Base-by-base conservation (phyloP, 1,284 basidiomycete species). In the Entoloma clypeatum region DNA sequence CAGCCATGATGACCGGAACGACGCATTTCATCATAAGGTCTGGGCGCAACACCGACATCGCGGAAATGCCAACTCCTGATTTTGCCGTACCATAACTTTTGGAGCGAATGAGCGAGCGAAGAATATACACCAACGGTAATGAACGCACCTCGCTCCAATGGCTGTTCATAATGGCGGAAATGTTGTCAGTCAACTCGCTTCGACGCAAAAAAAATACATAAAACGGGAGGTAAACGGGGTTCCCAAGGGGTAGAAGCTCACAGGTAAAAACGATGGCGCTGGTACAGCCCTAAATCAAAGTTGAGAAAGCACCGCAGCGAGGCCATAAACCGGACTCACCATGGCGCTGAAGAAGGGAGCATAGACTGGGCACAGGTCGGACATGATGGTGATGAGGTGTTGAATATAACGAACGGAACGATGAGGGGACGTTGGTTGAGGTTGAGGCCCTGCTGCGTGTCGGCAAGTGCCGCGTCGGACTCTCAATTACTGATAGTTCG, bases 1-100 rank as follows among this genome's bases (percentile, higher is more conserved):
- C 94, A 74, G 94, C 92, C 94, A 99, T 98, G 68, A 99, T 87
- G 63, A 98, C 94, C 41, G 95, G 95, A 51, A 98, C 86, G 49
- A 92, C 85, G 77, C 87, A 95, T 79, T 78, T 89, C 87, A 93
- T 92, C 85, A 93, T 91, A 55, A 91, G 74, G 74, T 94, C 91
- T 44, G 91, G 91, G 54, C 93, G 83, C 54, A 98, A 81, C 48
- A 97, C 92, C 47, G 93, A 92, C 93, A 98, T 95, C 54, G 94
- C 93, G 44, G 94, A 92, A 62, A 99, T 97, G 65, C 95, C 96
- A 58, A 99, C 94, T 62, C 95, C 95, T 58, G 95, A 96, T 74
- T 99, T 99, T 59, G 95, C 92, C 25, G 94, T 99, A 52, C 95
- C 95, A 74, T 87, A 88, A 72, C 84, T 87, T 51, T 23, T 46